Evolutionary conservation across 495 filamentous ascomycete genomes (phyloP).

Genomic region (Podospora didyma): DNA sequence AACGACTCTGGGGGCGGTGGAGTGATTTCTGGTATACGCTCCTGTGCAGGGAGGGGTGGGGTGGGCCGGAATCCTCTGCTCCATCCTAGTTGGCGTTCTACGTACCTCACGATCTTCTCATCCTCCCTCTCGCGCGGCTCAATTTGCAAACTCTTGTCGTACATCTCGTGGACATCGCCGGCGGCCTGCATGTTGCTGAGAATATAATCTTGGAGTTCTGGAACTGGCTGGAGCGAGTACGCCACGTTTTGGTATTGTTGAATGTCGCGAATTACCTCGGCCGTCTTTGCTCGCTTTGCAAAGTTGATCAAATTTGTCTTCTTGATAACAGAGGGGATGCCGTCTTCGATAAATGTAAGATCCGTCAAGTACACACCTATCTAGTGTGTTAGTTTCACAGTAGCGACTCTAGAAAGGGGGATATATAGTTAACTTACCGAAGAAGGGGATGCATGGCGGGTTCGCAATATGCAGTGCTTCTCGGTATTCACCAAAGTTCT

Average conservation of each 20-base stretch:
- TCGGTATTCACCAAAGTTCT: slow-evolving; percentile 96
- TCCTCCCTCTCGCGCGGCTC: slow-evolving; percentile 96
- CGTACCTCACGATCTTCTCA: slow-evolving; percentile 66
- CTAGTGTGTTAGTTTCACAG: slow-evolving; percentile 7
- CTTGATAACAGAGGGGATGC: slow-evolving; percentile 91
- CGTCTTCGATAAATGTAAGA: slow-evolving; percentile 97
- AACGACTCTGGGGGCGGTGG: background rate
- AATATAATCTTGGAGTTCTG: slow-evolving; percentile 95
- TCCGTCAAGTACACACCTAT: slow-evolving; percentile 95
- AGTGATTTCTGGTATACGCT: background rate
- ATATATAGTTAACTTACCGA: slow-evolving; percentile 63
- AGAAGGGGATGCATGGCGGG: slow-evolving; percentile 96
- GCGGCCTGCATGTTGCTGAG: slow-evolving; percentile 90
- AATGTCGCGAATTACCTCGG: slow-evolving; percentile 95
- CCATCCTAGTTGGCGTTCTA: slow-evolving; percentile 7
- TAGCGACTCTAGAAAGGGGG: slow-evolving; percentile 1
- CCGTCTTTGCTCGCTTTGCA: slow-evolving; percentile 94
- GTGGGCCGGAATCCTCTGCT: background rate
- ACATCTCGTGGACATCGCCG: slow-evolving; percentile 98
- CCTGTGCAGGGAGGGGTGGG: background rate
- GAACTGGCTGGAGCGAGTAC: slow-evolving; percentile 82
- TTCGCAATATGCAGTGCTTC: slow-evolving; percentile 89
- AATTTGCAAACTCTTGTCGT: slow-evolving; percentile 85
- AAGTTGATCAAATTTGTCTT: slow-evolving; percentile 97
- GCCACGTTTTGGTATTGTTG: slow-evolving; percentile 97